phyloP scores from a whole-genome alignment of 1,139 yeast species.

The Geotrichum fermentans region DNA sequence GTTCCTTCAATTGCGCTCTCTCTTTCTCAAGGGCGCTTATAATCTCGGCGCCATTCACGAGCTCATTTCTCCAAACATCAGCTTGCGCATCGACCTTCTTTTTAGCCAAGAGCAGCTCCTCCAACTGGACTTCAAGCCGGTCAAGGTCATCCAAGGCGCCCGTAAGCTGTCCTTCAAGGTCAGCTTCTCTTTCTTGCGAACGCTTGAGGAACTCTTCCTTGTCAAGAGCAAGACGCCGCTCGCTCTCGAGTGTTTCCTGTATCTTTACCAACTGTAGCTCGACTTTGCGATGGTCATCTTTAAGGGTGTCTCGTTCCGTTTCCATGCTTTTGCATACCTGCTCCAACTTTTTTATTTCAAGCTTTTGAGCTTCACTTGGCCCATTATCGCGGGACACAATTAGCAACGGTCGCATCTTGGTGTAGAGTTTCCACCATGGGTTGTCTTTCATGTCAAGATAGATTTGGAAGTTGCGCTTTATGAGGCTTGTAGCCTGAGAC shows the following conservation, averaged over 20 bases:
- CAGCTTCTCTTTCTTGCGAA: conserved; percentile 40
- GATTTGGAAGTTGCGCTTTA: conserved; percentile 57
- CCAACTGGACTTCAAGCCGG: conserved; percentile 39
- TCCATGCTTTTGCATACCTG: conserved; percentile 9
- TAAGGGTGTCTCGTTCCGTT: conserved; percentile 32
- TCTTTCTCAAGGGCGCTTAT: conserved; percentile 37
- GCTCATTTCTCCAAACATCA: conserved; percentile 33
- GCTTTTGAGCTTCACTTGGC: conserved; percentile 52
- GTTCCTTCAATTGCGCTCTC: conserved; percentile 29
- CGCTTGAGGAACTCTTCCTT: conserved; percentile 44
- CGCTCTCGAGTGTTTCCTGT: conserved; percentile 38
- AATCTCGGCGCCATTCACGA: conserved; percentile 35
- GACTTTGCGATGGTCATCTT: conserved; percentile 34
- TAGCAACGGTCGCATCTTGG: conserved; percentile 70
- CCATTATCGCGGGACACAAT: conserved; percentile 59
- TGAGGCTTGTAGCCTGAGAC: conserved; percentile 65
- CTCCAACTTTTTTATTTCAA: conserved; percentile 50
- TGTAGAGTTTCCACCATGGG: conserved; percentile 78
- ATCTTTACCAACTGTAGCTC: conserved; percentile 40
- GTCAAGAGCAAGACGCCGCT: conserved; percentile 41
- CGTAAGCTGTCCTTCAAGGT: conserved; percentile 40
- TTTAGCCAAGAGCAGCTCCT: conserved; percentile 38
- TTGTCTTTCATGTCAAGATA: conserved; percentile 53
- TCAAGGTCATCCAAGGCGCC: conserved; percentile 38
- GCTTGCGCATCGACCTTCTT: conserved; percentile 35